Evolutionary conservation across 75 land plant species (phyloP).

Genomic region (Gnetum montanum): DNA sequence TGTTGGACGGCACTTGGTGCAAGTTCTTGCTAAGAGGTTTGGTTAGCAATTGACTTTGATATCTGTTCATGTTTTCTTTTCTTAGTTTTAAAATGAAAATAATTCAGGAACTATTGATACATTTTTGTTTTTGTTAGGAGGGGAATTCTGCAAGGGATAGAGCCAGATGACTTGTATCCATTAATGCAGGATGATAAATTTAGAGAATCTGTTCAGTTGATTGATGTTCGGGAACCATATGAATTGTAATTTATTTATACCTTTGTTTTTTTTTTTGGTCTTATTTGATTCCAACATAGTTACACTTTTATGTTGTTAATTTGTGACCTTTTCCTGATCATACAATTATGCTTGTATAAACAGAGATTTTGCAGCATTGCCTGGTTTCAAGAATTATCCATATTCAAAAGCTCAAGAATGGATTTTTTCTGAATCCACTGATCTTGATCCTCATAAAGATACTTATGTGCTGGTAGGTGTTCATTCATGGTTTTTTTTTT

Average conservation of each 20-base stretch:
- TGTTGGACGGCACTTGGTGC: conserved; percentile 96
- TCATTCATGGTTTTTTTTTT: no score
- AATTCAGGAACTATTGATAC: no score
- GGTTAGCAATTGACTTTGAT: no score
- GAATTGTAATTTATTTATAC: conserved; percentile 59
- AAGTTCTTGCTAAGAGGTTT: conserved; percentile 84
- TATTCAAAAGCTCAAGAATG: conserved; percentile 80
- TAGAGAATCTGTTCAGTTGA: conserved; percentile 59
- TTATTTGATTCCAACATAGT: no score
- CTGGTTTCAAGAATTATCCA: conserved; percentile 84
- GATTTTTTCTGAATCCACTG: conserved; percentile 73
- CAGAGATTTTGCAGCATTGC: conserved; percentile 72
- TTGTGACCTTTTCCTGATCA: background rate
- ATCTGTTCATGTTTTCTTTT: no score
- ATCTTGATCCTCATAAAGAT: conserved; percentile 75
- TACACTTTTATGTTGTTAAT: no score
- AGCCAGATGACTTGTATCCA: conserved; percentile 59
- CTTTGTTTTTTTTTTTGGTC: no score
- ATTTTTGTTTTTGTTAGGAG: conserved; percentile 38
- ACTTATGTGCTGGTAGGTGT: conserved; percentile 77
- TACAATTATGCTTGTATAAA: background rate
- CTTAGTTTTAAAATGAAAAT: no score
- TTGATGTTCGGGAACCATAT: conserved; percentile 91
- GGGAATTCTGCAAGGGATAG: conserved; percentile 48
- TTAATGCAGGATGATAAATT: conserved; percentile 76